phyloP scores from a whole-genome alignment of 2,329 filamentous ascomycete genomes.

The Talaromyces atroroseus region DNA sequence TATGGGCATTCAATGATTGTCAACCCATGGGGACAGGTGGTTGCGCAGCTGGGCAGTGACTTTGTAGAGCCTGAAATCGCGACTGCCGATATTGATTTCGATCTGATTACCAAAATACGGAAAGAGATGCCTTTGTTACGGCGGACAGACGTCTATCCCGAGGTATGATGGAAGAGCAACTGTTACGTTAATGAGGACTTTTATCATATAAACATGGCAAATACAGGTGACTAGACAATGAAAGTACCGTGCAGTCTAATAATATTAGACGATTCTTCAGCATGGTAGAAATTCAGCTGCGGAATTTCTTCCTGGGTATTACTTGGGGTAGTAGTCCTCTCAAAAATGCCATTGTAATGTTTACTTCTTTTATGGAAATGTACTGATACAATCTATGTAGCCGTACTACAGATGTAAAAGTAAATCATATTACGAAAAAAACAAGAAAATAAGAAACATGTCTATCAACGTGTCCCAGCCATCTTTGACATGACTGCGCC shows the following conservation, averaged over 20 bases:
- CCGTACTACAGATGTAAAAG: not conserved
- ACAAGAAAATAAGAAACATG: slow-evolving; percentile 27
- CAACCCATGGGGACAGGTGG: slow-evolving; percentile 76
- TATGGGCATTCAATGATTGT: slow-evolving; percentile 84
- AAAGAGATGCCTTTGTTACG: slow-evolving; percentile 54
- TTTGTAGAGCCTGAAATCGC: slow-evolving; percentile 43
- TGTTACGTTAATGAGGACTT: not conserved
- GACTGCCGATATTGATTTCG: slow-evolving; percentile 51
- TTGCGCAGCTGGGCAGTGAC: slow-evolving; percentile 56
- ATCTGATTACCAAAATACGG: slow-evolving; percentile 47
- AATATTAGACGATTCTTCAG: not conserved
- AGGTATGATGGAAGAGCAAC: slow-evolving; percentile 27
- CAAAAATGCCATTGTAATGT: not conserved
- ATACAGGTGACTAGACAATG: not conserved
- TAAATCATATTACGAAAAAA: slow-evolving; percentile 19
- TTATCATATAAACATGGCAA: not conserved
- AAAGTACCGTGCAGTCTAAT: not conserved
- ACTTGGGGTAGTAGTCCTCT: not conserved
- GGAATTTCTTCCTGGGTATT: not conserved
- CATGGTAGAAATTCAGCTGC: not conserved
- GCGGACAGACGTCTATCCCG: slow-evolving; percentile 48
- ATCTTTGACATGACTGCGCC: slow-evolving; percentile 19
- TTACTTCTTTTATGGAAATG: not conserved
- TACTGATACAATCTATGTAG: not conserved
- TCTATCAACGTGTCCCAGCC: slow-evolving; percentile 30